These are phyloP conservation scores for Neocatenulostroma microsporum DNA, from an alignment of 2,329 filamentous ascomycete species.

Conservation along the genomic window DNA sequence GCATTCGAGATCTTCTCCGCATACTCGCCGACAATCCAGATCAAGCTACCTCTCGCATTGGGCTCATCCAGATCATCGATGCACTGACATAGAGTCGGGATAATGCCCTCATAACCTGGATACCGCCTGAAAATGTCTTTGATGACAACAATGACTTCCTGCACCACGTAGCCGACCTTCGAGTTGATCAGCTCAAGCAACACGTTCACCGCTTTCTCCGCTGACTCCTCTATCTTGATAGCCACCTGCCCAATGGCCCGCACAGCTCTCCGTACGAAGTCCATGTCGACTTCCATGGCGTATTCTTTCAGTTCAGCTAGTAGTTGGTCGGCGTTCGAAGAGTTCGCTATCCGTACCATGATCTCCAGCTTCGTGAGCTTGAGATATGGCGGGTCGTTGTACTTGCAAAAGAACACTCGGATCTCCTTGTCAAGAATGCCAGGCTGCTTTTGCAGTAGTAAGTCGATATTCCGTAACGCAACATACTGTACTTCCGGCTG, in stretches of 20 bases:
- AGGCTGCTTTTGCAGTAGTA: slow-evolving; percentile 89
- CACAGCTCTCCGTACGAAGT: slow-evolving; percentile 89
- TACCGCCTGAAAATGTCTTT: slow-evolving; percentile 98
- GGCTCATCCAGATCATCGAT: slow-evolving; percentile 97
- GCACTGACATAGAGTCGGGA: slow-evolving; percentile 89
- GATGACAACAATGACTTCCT: slow-evolving; percentile 97
- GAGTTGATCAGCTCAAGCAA: slow-evolving; percentile 90
- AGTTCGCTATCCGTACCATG: slow-evolving; percentile 98
- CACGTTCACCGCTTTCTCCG: slow-evolving; percentile 91
- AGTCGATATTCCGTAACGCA: slow-evolving; percentile 88
- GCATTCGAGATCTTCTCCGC: slow-evolving; percentile 99
- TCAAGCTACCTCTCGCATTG: slow-evolving; percentile 78
- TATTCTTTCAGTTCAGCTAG: slow-evolving; percentile 95
- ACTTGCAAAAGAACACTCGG: slow-evolving; percentile 99
- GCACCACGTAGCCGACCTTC: slow-evolving; percentile 98
- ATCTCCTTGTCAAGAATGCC: slow-evolving; percentile 97
- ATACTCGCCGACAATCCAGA: slow-evolving; percentile 99
- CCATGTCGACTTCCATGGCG: slow-evolving; percentile 96
- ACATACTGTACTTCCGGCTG: slow-evolving; percentile 97
- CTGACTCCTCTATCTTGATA: slow-evolving; percentile 94
- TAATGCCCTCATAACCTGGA: slow-evolving; percentile 94
- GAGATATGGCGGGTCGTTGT: slow-evolving; percentile 95
- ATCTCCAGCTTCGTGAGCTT: slow-evolving; percentile 98
- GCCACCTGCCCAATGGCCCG: slow-evolving; percentile 96
- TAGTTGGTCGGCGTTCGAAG: slow-evolving; percentile 90